Percentiles rank a stretch among this genome's conserved stretches.
phyloP scores from a whole-genome alignment of 495 filamentous ascomycete species.

The Lasiosphaeria hispida region DNA sequence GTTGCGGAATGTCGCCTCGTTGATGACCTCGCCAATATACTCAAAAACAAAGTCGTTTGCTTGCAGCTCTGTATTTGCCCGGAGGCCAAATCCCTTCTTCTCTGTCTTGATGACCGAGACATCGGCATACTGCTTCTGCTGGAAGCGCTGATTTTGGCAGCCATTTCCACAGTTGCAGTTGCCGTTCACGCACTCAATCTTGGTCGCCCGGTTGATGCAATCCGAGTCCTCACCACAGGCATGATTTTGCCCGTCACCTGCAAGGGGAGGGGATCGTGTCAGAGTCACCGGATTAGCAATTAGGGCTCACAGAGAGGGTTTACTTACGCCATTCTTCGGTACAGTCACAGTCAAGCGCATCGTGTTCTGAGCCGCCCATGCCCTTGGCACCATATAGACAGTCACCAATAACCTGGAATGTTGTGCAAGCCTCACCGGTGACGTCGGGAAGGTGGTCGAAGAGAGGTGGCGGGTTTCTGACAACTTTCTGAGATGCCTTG shows the following conservation, averaged over 20 bases:
- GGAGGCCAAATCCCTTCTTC: conserved; percentile 92
- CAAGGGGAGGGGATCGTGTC: conserved; percentile 16
- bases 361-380: conserved; percentile 83
- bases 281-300: conserved; percentile 15
- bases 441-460: conserved; percentile 70
- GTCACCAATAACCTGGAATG: conserved; percentile 76
- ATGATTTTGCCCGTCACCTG: conserved; percentile 71
- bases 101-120: conserved; percentile 96
- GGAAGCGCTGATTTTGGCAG: conserved; percentile 95
- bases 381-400: conserved; percentile 87
- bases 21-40: conserved; percentile 98
- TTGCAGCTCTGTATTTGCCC: conserved; percentile 72
- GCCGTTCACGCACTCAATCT: conserved; percentile 87
- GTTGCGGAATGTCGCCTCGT: conserved; percentile 79
- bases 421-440: conserved; percentile 67
- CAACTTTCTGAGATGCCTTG: conserved; percentile 69
- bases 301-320: conserved; percentile 12
- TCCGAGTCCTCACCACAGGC: conserved; percentile 97
- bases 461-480: conserved; percentile 57
- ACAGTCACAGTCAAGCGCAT: conserved; percentile 95
- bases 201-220: conserved; percentile 97
- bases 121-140: conserved; percentile 81
- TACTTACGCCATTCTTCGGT: conserved; percentile 92
- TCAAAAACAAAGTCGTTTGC: conserved; percentile 92
- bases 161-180: conserved; percentile 81